phyloP scores from a whole-genome alignment of 1,284 basidiomycete genomes.

The Trametes polyzona region DNA sequence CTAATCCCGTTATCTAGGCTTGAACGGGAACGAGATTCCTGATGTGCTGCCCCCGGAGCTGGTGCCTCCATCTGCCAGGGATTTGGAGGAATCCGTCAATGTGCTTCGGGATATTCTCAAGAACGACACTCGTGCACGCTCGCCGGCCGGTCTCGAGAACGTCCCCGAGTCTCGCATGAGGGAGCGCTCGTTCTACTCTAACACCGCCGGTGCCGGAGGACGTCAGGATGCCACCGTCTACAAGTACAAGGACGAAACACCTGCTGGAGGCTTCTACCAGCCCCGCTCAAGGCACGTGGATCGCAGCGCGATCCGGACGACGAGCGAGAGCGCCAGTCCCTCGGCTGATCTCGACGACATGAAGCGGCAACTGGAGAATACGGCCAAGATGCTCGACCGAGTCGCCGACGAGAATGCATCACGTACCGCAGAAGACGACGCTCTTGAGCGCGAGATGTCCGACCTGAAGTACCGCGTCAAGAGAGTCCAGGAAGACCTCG shows the following conservation, averaged over 20 bases:
- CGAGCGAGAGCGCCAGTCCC: conserved; percentile 72
- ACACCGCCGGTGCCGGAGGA: conserved; percentile 56
- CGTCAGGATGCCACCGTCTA: conserved; percentile 93
- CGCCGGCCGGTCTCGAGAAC: conserved; percentile 52
- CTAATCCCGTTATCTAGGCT: conserved; percentile 49
- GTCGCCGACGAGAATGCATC: conserved; percentile 63
- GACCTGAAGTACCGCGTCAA: conserved; percentile 88
- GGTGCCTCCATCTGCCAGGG: conserved; percentile 89
- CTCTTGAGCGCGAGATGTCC: conserved; percentile 87
- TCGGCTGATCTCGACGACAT: conserved; percentile 82
- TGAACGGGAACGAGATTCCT: conserved; percentile 94
- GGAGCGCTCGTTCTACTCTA: conserved; percentile 71
- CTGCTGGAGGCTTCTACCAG: conserved; percentile 75
- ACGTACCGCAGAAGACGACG: conserved; percentile 82
- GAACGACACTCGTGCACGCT: conserved; percentile 75
- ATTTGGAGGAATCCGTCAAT: conserved; percentile 91
- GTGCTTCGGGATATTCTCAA: conserved; percentile 91
- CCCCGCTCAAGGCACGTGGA: conserved; percentile 90
- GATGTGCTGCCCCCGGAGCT: conserved; percentile 88
- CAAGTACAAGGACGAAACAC: conserved; percentile 77
- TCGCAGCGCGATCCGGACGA: conserved; percentile 80
- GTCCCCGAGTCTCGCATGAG: conserved; percentile 63
- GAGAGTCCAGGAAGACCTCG: conserved; percentile 92
- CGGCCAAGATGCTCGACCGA: conserved; percentile 83
- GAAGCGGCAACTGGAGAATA: conserved; percentile 85